phyloP scores from a whole-genome alignment of 2,329 filamentous ascomycete genomes.

The Aspergillus pseudoglaucus region DNA sequence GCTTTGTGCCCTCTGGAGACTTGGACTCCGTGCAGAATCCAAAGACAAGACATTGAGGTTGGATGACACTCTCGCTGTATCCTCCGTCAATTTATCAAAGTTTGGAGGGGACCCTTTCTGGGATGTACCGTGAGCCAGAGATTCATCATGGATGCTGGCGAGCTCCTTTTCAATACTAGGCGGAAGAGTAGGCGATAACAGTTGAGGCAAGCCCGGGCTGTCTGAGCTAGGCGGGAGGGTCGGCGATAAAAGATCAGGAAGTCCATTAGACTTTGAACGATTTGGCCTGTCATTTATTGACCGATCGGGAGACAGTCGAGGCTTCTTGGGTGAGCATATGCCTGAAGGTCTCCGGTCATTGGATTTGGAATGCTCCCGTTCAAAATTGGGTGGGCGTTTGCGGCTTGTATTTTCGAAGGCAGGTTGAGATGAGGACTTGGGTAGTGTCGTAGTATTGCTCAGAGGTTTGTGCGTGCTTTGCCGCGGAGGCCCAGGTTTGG shows the following conservation, averaged over 20 bases:
- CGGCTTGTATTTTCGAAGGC: slow-evolving; percentile 14
- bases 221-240: slow-evolving; percentile 38
- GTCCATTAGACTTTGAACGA: slow-evolving; percentile 17
- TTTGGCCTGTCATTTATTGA: slow-evolving; percentile 21
- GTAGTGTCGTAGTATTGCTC: slow-evolving; percentile 3
- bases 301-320: slow-evolving; percentile 33
- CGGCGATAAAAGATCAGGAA: slow-evolving; percentile 34
- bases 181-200: slow-evolving; percentile 54
- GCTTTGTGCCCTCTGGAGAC: slow-evolving; percentile 7
- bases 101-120: slow-evolving; percentile 10
- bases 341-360: slow-evolving; percentile 15
- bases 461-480: slow-evolving; percentile 11
- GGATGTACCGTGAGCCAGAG: slow-evolving; percentile 12
- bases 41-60: slow-evolving; percentile 10
- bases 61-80: not conserved
- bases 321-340: slow-evolving; percentile 32
- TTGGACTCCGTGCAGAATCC: slow-evolving; percentile 11
- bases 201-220: slow-evolving; percentile 41
- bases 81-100: not conserved
- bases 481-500: slow-evolving; percentile 12
- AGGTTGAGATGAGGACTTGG: slow-evolving; percentile 9
- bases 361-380: slow-evolving; percentile 10
- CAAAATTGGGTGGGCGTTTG: slow-evolving; percentile 23
- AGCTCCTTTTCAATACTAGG: slow-evolving; percentile 50
- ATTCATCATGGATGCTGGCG: slow-evolving; percentile 35